Percentiles rank a stretch among this genome's conserved stretches.
These are phyloP conservation scores for Delphinella strobiligena DNA, from an alignment of 2,329 filamentous ascomycete genomes.

Conservation along the genomic window DNA sequence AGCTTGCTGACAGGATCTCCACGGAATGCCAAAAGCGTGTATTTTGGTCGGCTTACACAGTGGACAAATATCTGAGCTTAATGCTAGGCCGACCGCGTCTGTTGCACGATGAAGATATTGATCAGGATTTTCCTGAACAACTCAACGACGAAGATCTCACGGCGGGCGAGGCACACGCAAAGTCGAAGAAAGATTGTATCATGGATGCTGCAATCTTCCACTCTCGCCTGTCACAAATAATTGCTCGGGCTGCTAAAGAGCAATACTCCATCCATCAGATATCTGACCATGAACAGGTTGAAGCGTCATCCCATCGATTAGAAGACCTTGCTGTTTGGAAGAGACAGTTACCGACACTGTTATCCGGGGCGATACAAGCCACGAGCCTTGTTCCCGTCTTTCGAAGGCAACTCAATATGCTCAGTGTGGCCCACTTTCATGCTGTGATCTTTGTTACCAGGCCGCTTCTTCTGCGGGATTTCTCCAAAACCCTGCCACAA, in stretches of 20 bases:
- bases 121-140: slow-evolving; percentile 45
- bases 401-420: slow-evolving; percentile 20
- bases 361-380: slow-evolving; percentile 30
- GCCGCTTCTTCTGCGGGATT: slow-evolving; percentile 16
- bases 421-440: slow-evolving; percentile 23
- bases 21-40: slow-evolving; percentile 44
- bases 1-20: neutral
- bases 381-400: slow-evolving; percentile 35
- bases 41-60: slow-evolving; percentile 51
- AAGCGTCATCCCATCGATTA: slow-evolving; percentile 26
- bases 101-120: slow-evolving; percentile 52
- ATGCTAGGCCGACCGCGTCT: slow-evolving; percentile 49
- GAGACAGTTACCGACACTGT: slow-evolving; percentile 24
- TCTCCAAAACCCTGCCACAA: neutral
- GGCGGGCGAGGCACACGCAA: slow-evolving; percentile 15
- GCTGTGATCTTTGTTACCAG: slow-evolving; percentile 24
- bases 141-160: slow-evolving; percentile 48
- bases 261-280: slow-evolving; percentile 22
- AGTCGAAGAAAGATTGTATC: slow-evolving; percentile 22
- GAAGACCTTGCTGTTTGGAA: slow-evolving; percentile 24
- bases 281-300: slow-evolving; percentile 24
- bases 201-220: slow-evolving; percentile 36
- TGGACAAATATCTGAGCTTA: slow-evolving; percentile 52
- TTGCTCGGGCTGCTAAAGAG: slow-evolving; percentile 19
- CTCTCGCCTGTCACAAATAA: slow-evolving; percentile 26